Conservation (phyloP, 106 monocot genomes). For the Triglochin maritima region DNA sequence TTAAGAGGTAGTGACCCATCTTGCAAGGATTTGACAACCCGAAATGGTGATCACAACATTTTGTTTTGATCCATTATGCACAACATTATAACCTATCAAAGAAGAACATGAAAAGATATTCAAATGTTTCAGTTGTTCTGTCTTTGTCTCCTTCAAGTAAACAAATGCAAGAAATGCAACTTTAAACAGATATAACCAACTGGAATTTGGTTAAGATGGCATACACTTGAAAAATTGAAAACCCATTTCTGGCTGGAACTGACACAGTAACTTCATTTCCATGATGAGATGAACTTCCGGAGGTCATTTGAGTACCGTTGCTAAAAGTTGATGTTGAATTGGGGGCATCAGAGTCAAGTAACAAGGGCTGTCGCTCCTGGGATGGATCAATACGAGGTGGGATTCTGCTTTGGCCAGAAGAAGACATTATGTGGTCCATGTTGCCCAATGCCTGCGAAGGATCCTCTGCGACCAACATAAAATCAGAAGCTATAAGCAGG, state of each 20-base stretch:
- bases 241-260: constrained; percentile 29
- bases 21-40: not conserved
- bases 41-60: not conserved
- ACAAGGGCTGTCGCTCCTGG: constrained; percentile 5
- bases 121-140: too few species aligned
- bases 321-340: constrained; percentile 7
- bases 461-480: constrained; percentile 10
- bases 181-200: not conserved
- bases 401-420: constrained; percentile 9
- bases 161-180: not conserved
- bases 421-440: constrained; percentile 31
- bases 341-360: constrained; percentile 6
- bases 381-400: not conserved
- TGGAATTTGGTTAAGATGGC: constrained; percentile 1
- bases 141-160: not conserved
- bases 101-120: not conserved
- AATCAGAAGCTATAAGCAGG: not conserved
- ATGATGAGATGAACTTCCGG: constrained; percentile 27
- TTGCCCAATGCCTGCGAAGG: constrained; percentile 10
- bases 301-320: not conserved
- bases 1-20: not conserved
- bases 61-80: not conserved
- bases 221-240: constrained; percentile 77
- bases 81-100: not conserved
- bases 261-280: constrained; percentile 28